phyloP scores from a whole-genome alignment of 2,329 filamentous ascomycete genomes.

The Xylaria sp. region DNA sequence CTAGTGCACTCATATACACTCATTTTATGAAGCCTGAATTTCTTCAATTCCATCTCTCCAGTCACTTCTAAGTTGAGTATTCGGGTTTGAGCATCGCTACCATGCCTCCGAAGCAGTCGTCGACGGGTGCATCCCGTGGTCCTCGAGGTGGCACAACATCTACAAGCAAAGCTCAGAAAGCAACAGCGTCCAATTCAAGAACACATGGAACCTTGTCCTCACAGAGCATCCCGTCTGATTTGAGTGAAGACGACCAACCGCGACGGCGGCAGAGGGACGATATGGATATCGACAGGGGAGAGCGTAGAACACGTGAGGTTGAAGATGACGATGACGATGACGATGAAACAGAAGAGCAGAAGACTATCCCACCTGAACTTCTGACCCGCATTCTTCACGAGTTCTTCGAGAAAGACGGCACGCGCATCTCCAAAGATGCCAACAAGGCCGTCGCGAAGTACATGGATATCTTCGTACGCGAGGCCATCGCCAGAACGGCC shows the following conservation, averaged over 20 bases:
- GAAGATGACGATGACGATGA: conserved; percentile 35
- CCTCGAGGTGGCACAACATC: conserved; percentile 19
- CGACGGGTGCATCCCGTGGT: conserved; percentile 33
- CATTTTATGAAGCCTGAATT: too few relatives aligned
- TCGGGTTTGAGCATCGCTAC: background rate
- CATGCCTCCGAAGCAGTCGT: conserved; percentile 42
- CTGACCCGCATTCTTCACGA: conserved; percentile 73
- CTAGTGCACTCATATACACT: too few relatives aligned
- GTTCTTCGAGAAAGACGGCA: conserved; percentile 67
- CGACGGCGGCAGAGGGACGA: conserved; percentile 10
- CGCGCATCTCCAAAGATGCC: conserved; percentile 70
- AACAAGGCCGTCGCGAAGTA: conserved; percentile 76
- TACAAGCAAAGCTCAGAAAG: conserved; percentile 13
- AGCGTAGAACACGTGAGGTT: conserved; percentile 26
- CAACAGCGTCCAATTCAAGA: conserved; percentile 17
- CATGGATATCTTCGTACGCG: conserved; percentile 83
- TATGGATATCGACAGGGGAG: conserved; percentile 24
- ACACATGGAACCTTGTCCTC: conserved; percentile 8
- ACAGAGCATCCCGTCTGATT: conserved; percentile 14
- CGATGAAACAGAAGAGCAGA: conserved; percentile 36
- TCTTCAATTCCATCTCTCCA: too few relatives aligned
- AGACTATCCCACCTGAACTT: conserved; percentile 65
- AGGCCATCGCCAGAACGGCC: conserved; percentile 75
- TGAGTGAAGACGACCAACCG: conserved; percentile 19
- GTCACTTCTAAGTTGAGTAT: background rate